Percentiles rank a stretch among this genome's conserved stretches.
phyloP scores from a whole-genome alignment of 176 grass and related monocot species.

The Juncus inflexus region DNA sequence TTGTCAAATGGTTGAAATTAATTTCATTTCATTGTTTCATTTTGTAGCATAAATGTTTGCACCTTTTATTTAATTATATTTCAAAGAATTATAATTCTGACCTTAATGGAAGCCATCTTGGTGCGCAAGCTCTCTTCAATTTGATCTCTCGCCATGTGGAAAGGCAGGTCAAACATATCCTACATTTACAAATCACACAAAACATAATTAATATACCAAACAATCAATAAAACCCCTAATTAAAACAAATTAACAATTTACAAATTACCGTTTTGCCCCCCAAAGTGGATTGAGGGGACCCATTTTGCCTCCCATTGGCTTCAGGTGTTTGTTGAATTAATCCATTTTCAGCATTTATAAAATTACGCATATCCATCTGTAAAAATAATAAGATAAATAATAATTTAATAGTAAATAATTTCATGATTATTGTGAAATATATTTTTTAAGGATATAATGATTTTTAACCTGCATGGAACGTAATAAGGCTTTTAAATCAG shows the following conservation, averaged over 20 bases:
- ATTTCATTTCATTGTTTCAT: too few species aligned
- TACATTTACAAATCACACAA: constrained; percentile 31
- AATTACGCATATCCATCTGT: constrained; percentile 97
- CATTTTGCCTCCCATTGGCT: constrained; percentile 55
- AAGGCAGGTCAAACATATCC: constrained; percentile 97
- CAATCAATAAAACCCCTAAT: constrained; percentile 9
- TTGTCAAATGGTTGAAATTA: too few species aligned
- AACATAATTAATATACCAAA: background rate
- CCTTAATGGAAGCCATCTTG: constrained; percentile 99
- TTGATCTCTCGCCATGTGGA: constrained; percentile 99
- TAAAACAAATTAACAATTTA: too few species aligned
- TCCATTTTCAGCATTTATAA: constrained; percentile 90
- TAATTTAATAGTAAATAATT: constrained; percentile 1
- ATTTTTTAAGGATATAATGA: too few species aligned
- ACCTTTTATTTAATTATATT: too few species aligned
- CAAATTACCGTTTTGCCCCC: constrained; percentile 84
- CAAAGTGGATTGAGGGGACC: constrained; percentile 76
- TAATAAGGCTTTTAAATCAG: constrained; percentile 77
- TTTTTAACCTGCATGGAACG: constrained; percentile 88
- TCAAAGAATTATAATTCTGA: too few species aligned
- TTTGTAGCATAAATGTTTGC: too few species aligned
- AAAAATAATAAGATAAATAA: background rate
- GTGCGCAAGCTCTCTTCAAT: constrained; percentile 98
- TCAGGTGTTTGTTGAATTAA: constrained; percentile 38
- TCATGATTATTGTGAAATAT: constrained; percentile 5